Base-by-base conservation (phyloP, 805 yeast genomes). In the Brettanomyces naardenensis region DNA sequence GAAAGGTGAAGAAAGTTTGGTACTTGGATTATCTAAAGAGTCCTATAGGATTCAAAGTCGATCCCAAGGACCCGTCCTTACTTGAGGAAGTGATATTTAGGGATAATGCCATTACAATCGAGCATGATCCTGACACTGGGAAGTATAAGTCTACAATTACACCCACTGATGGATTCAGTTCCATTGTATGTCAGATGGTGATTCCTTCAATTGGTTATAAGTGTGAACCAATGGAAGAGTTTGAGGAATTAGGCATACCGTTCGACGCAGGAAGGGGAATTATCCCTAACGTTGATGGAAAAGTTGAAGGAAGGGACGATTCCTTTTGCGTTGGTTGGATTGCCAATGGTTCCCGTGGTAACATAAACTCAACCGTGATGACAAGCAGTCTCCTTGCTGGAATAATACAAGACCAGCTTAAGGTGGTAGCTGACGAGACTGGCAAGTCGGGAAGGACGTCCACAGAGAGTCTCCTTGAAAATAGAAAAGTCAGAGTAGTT, bases 291-390 rank as follows among this genome's bases (percentile, higher is more conserved):
- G 43, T 48, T 1, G 54, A 65, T 18, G 81, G 79, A 2, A 58
- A 71, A 28, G 70, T 71, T 31, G 47, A 54, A 3, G 41, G 38
- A 6, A 23, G 45, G 32, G 52, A 52, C 2, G 81, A 86, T 0
- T 61, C 86, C 41, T 90, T 88, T 49, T 78, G 84, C 2, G 66
- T 88, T 6, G 98, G 98, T 0, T 92, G 98, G 98, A 79, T 88
- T 33, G 76, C 82, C 40, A 78, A 73, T 36, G 95, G 95, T 1
- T 83, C 95, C 6, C 71, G 72, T 21, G 98, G 98, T 1, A 94
- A 87, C 3, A 92, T 92, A 46, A 94, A 95, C 14, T 71, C 85
- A 11, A 87, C 97, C 0, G 84, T 90, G 81, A 72, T 80, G 70
- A 88, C 83, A 42, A 75, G 96, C 1, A 80, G 80, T 44, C 71